Evolutionary conservation across 306 rosid species (phyloP).

Genomic region (Carpinus fangiana): DNA sequence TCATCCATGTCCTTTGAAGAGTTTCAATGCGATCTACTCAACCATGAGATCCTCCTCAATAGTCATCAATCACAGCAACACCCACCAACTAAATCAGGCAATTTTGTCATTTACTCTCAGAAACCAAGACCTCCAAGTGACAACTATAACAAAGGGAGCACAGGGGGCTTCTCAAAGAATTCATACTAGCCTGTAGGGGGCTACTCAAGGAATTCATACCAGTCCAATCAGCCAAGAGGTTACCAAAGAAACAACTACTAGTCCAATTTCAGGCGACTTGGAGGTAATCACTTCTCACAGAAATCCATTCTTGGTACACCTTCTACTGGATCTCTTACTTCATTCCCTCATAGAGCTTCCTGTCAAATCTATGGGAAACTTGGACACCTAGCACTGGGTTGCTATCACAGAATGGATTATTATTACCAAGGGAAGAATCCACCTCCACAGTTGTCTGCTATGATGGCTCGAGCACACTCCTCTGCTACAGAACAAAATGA

Average conservation of each 20-base stretch:
- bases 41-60: not conserved
- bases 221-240: no score
- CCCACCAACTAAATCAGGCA: not conserved
- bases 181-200: no score
- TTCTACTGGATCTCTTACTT: not conserved
- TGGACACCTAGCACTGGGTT: not conserved
- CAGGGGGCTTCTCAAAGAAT: no score
- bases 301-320: no score
- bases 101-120: not conserved
- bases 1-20: not conserved
- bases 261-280: rapidly evolving
- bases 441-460: not conserved
- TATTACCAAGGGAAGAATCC: not conserved
- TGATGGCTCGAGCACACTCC: not conserved
- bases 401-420: not conserved
- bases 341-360: not conserved
- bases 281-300: no score
- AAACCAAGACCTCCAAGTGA: not conserved
- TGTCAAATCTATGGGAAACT: not conserved
- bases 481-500: no score
- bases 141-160: not conserved
- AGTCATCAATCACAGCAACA: not conserved
- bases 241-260: not conserved
- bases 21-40: not conserved
- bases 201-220: no score